Evolutionary conservation across 2,329 filamentous ascomycete species (phyloP).

Genomic region (Zelopaecilomyces penicillatus): DNA sequence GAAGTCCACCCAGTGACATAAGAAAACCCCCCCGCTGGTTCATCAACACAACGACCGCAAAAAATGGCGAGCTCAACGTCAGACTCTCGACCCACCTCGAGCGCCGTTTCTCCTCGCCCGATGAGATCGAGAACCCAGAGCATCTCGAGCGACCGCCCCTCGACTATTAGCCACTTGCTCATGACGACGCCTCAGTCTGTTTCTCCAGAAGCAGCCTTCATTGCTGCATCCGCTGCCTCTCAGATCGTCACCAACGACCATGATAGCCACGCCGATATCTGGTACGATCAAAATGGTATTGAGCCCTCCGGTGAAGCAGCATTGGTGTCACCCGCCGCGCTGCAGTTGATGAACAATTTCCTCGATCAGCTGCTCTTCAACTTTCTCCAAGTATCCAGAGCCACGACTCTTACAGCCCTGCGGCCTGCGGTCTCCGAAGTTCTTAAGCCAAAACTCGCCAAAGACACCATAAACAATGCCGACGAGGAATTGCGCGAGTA

Average conservation of each 20-base stretch:
- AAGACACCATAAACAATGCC: constrained; percentile 71
- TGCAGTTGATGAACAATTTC: constrained; percentile 80
- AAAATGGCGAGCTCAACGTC: constrained; percentile 19
- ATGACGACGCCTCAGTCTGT: constrained; percentile 60
- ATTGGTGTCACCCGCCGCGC: constrained; percentile 61
- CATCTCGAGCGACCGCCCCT: constrained; percentile 64
- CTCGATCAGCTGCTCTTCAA: constrained; percentile 90
- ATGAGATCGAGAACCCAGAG: constrained; percentile 49
- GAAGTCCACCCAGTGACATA: background rate
- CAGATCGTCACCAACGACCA: constrained; percentile 88
- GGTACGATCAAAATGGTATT: constrained; percentile 60
- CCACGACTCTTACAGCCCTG: constrained; percentile 65
- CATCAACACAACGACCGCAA: background rate
- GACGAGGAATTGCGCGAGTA: constrained; percentile 86
- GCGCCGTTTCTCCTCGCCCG: constrained; percentile 24
- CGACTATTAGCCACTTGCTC: constrained; percentile 48
- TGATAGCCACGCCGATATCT: constrained; percentile 62
- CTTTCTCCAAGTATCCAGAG: constrained; percentile 71
- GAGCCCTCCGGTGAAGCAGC: constrained; percentile 60
- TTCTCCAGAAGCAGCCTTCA: constrained; percentile 75
- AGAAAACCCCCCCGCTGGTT: no score
- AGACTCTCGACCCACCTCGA: constrained; percentile 25
- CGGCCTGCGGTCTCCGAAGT: constrained; percentile 79
- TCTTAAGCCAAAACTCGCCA: constrained; percentile 80
- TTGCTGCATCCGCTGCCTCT: constrained; percentile 78